Evolutionary conservation across 2,329 filamentous ascomycete genomes (phyloP), one percentile per base, ranked within the genome.

Genomic region (Exophiala aquamarina): DNA sequence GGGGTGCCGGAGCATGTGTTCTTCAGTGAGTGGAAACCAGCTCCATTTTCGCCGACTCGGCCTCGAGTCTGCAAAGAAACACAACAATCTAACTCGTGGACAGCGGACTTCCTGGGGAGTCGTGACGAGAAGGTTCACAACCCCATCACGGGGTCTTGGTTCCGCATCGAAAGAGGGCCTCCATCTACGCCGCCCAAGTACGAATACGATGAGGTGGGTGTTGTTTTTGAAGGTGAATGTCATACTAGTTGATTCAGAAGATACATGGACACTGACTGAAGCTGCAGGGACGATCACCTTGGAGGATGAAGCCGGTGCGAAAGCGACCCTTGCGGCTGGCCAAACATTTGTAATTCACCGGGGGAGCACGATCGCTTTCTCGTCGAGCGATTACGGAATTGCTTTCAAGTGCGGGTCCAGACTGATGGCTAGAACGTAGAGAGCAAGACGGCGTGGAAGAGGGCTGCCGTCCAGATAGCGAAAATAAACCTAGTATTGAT

Each of bases 131-230:
- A 40, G 2, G 26, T 38, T 2, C n/a, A 26, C 2, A 42, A 37
- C 10, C 54, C 54, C 17, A 54, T 56, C 3, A 34, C 26, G 2
- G 54, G 54, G 4, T 29, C 52, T 8, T 57, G 54, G 52, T 57
- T 57, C 18, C 41, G 54, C 10, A 55, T 57, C 2, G 48, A 53
- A 18, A 52, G 49, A 5, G 39, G 43, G 1, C 52, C 48, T n/a
- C 11, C 54, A n/a, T n/a, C n/a, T 6, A 53, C 52, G 13, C 44
- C 54, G 17, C 54, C 54, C 7, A 47, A 20, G 13, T 57, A 57
- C 17, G 39, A 52, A 5, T 57, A 57, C 38, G 52, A 57, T 23
- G 52, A 57, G 20, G 34, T 57, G 41, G 40, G 58, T 10, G n/a
- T 54, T 26, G 42, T 59, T 26, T 34, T 53, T 35, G 46, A 57